phyloP scores from a whole-genome alignment of 306 rosid genomes.

The Sicyos edulis region DNA sequence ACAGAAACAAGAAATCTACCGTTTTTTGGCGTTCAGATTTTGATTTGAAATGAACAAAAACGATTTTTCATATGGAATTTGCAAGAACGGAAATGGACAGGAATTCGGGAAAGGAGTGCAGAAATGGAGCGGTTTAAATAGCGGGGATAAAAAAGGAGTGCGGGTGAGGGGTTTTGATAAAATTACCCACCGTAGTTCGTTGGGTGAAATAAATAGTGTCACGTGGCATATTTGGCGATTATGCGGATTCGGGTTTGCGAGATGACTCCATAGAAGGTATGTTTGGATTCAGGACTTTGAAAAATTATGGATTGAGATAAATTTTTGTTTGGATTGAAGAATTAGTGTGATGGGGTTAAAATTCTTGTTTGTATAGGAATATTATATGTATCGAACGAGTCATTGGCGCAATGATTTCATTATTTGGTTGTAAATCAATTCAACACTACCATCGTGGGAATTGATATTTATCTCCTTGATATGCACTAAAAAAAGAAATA shows the following conservation, averaged over 20 bases:
- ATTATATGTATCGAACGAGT: too few species aligned
- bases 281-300: too few species aligned
- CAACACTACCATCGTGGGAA: too few species aligned
- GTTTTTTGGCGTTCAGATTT: not conserved
- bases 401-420: too few species aligned
- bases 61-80: not conserved
- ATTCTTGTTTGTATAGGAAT: too few species aligned
- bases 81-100: not conserved
- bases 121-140: not conserved
- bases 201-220: not conserved
- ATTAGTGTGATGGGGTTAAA: too few species aligned
- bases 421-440: too few species aligned
- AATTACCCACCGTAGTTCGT: not conserved
- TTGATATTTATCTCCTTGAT: too few species aligned
- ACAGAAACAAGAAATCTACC: not conserved
- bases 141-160: not conserved
- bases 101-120: not conserved
- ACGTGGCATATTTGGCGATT: slow-evolving; percentile 17
- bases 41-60: not conserved
- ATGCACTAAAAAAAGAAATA: too few species aligned
- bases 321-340: too few species aligned
- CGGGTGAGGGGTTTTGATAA: not conserved
- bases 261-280: not conserved
- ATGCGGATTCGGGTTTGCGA: slow-evolving; percentile 4
- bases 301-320: too few species aligned